Evolutionary conservation across 768 basidiomycete species (phyloP).

Genomic region (Megacollybia marginata): DNA sequence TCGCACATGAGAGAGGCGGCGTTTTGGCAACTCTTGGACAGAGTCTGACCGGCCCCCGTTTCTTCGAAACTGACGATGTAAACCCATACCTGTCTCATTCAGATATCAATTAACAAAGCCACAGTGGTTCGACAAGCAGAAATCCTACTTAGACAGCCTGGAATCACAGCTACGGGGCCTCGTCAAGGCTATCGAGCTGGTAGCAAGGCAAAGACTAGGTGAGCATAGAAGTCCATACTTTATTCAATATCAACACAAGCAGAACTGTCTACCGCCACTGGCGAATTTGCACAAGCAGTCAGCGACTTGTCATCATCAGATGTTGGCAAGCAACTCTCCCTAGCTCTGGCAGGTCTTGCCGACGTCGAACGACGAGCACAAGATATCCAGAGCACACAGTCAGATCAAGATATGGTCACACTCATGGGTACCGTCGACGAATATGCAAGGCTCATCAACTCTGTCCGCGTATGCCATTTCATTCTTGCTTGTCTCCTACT

Average conservation of each 20-base stretch:
- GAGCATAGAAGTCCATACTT: slow-evolving; percentile 6
- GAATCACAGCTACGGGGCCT: slow-evolving; percentile 85
- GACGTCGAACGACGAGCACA: slow-evolving; percentile 70
- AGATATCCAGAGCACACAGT: slow-evolving; percentile 66
- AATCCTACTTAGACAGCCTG: slow-evolving; percentile 76
- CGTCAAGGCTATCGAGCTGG: slow-evolving; percentile 78
- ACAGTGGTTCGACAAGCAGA: slow-evolving; percentile 91
- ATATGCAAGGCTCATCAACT: slow-evolving; percentile 85
- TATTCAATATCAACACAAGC: not conserved
- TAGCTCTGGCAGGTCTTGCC: slow-evolving; percentile 61
- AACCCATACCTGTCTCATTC: slow-evolving; percentile 4
- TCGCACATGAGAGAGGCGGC: slow-evolving; percentile 72
- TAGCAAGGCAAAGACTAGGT: slow-evolving; percentile 81
- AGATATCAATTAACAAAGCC: not conserved
- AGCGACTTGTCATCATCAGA: slow-evolving; percentile 69
- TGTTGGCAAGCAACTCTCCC: slow-evolving; percentile 63
- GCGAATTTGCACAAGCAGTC: slow-evolving; percentile 77
- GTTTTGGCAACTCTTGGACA: slow-evolving; percentile 80
- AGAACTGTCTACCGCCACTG: slow-evolving; percentile 65
- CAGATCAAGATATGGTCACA: slow-evolving; percentile 76
- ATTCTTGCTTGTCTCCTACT: not conserved
- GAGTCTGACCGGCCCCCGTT: slow-evolving; percentile 69
- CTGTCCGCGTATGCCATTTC: slow-evolving; percentile 53
- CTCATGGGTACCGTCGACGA: slow-evolving; percentile 86
- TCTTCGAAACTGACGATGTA: slow-evolving; percentile 86